Percentiles rank a stretch among this genome's conserved stretches.
Evolutionary conservation across 1,284 basidiomycete species (phyloP).

Genomic region (Porogramme epimiltina): DNA sequence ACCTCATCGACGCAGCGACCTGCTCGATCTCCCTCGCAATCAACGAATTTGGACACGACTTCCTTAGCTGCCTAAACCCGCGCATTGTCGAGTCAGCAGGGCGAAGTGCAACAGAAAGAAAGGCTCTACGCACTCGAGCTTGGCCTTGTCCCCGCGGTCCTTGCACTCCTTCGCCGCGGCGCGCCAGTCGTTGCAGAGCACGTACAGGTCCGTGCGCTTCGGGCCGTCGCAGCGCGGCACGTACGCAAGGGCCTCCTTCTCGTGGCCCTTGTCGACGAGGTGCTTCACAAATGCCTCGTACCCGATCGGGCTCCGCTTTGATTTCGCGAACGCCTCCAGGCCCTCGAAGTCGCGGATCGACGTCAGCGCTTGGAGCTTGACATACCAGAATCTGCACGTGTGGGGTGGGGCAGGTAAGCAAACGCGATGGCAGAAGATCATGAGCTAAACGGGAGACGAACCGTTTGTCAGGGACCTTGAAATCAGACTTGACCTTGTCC

Average conservation of each 20-base stretch:
- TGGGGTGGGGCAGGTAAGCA: background rate
- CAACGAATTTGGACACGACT: conserved; percentile 75
- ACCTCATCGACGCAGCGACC: conserved; percentile 68
- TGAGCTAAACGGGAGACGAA: conserved; percentile 29
- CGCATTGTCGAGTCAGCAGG: background rate
- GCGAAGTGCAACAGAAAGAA: background rate
- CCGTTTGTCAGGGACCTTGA: conserved; percentile 92
- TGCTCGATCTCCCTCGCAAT: conserved; percentile 80
- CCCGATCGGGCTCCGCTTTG: conserved; percentile 91
- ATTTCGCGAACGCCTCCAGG: conserved; percentile 82
- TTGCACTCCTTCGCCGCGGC: conserved; percentile 87
- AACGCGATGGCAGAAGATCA: background rate
- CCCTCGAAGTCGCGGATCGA: conserved; percentile 81
- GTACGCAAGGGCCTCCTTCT: conserved; percentile 74
- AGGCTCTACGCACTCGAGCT: conserved; percentile 74
- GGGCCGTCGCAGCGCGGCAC: conserved; percentile 83
- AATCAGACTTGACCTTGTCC: conserved; percentile 84
- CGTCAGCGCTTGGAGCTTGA: conserved; percentile 84
- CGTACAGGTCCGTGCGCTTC: conserved; percentile 84
- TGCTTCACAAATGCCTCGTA: conserved; percentile 92
- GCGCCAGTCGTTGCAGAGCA: conserved; percentile 87
- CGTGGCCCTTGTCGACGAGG: conserved; percentile 70
- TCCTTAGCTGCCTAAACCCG: conserved; percentile 60
- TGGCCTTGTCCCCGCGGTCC: conserved; percentile 79
- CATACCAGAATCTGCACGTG: conserved; percentile 82